Base-by-base conservation (phyloP, 2,329 filamentous ascomycete species). In the Nemania serpens region DNA sequence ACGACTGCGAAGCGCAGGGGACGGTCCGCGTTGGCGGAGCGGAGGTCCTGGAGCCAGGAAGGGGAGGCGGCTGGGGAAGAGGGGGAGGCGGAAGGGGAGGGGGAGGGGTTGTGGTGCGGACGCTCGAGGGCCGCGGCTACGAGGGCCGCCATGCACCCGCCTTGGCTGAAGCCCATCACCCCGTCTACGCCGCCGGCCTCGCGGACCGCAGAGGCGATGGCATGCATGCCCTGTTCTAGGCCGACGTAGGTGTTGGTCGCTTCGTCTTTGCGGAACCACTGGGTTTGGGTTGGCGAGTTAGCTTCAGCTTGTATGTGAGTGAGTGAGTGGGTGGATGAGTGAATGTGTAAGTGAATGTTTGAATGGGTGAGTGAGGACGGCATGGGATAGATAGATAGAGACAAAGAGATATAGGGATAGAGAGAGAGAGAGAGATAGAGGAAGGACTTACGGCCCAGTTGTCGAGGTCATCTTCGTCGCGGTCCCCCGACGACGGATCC, bases 111-210 rank as follows among this genome's bases (percentile, higher is more conserved):
- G 22, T 63, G 66, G 34, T 53, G 75, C 6, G 75, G 79, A 0
- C 73, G 68, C 72, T 97, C 93, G 3, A 97, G 75, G 15, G 93
- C 79, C 0, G 86, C 81, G 0, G 91, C 87, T 0, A 97, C 79
- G 73, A 97, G 85, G 0, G 82, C 88, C 0, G 93, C 87, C 46
- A 88, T 79, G 1, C 87, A 88, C 6, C 84, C 92, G 18, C 92
- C 92, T 76, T 96, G 92, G 62, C 86, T 90, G 78, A 96, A 96
- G 0, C 92, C 93, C 29, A 93, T 78, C 0, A 93, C 88, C 6
- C 88, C 92, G 70, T 95, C 90, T 46, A 94, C 88, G 0, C 87
- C 89, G 0, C 86, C 89, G 9, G 86, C 83, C 1, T 83, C 81
- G 34, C 78, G 75, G 22, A 96, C 84, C 0, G 86, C 77, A 4